Base-by-base conservation (phyloP, 2,329 filamentous ascomycete genomes). In the Aspergillus carbonarius region DNA sequence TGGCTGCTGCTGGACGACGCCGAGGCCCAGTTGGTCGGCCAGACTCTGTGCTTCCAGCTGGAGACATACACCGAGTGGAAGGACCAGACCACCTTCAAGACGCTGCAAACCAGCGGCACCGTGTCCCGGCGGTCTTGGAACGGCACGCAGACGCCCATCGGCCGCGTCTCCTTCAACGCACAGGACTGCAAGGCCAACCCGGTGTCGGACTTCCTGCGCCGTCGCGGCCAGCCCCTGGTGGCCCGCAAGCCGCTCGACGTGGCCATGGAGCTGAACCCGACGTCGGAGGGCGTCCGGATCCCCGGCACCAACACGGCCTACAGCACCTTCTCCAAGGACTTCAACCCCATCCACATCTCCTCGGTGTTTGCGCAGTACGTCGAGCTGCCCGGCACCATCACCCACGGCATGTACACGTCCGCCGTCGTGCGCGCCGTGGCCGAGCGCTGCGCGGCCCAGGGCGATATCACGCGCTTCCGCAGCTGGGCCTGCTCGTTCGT, bases 341-440 rank as follows among this genome's bases (percentile, higher is more conserved):
- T 90, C 84, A 98, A 98, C 78, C 93, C 93, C 17, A 97, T 98
- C 63, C 93, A 98, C 81, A 92, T 97, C 48, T 96, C 93, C n/a
- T 89, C 93, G 52, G 90, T 96, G 47, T 97, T 97, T 78, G 89
- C 93, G n/a, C 91, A 85, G 76, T 97, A 96, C 70, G 93, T 93
- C 72, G 93, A 92, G 74, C 84, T 97, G 13, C 92, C 92, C 1
- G 93, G 93, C 48, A 97, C 93, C 40, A 97, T 98, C 71, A 97
- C 93, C 0, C 93, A 98, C 73, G 93, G 93, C 75, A 97, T 98
- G 93, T 97, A 96, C 82, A 93, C 92, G 0, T 96, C 92, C 75
- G 93, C 93, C 61, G 89, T 92, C 23, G 92, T 97, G 80, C 96
- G 97, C 82, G 47, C 46, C 9, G 44, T 56, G 1, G 32, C 55